Evolutionary conservation across 2,329 filamentous ascomycete genomes (phyloP).

Genomic region (Moelleriella libera): DNA sequence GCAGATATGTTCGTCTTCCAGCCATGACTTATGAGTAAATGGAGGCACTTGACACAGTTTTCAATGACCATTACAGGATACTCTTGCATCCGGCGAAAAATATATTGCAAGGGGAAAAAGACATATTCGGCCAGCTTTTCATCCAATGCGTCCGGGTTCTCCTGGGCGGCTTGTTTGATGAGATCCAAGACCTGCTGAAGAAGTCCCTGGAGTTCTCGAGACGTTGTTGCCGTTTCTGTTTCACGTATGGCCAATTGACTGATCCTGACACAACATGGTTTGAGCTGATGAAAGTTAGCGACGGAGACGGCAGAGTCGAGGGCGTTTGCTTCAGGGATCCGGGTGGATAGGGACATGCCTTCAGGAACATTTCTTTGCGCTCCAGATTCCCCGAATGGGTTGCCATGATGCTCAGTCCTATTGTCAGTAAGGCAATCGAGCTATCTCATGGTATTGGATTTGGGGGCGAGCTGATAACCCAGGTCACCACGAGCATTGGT

Average conservation of each 20-base stretch:
- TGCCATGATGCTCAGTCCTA: slow-evolving; percentile 6
- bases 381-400: slow-evolving; percentile 4
- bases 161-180: slow-evolving; percentile 27
- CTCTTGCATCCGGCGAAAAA: slow-evolving; percentile 62
- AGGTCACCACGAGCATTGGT: too few species aligned
- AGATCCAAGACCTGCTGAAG: slow-evolving; percentile 29
- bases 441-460: too few species aligned
- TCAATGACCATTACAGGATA: slow-evolving; percentile 64
- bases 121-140: slow-evolving; percentile 82
- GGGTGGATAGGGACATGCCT: slow-evolving; percentile 10
- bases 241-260: slow-evolving; percentile 41
- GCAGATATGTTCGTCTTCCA: slow-evolving; percentile 63
- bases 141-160: slow-evolving; percentile 45
- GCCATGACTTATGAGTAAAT: slow-evolving; percentile 58
- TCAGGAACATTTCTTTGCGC: slow-evolving; percentile 22
- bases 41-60: slow-evolving; percentile 59
- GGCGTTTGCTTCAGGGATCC: background rate
- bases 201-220: slow-evolving; percentile 30
- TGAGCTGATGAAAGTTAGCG: slow-evolving; percentile 31
- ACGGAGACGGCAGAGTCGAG: background rate
- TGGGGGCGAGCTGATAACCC: too few species aligned
- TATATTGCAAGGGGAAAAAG: slow-evolving; percentile 83
- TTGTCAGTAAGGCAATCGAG: background rate
- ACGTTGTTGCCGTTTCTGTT: slow-evolving; percentile 22
- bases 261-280: slow-evolving; percentile 46